Evolutionary conservation across 352 stramenopile species (phyloP).

Genomic region (Globisporangium uncinulatum): DNA sequence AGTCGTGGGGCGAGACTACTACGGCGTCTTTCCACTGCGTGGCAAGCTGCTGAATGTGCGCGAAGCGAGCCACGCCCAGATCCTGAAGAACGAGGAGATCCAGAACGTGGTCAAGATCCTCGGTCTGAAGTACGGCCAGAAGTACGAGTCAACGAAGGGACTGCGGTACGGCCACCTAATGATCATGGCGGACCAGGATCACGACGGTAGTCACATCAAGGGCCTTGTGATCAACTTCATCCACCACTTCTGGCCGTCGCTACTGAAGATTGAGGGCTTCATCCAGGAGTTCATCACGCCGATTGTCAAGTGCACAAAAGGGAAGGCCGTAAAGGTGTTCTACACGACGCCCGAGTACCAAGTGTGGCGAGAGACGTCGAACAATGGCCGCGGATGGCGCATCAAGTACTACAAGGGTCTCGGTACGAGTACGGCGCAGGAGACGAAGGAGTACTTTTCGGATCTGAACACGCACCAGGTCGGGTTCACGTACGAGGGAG

Average conservation of each 20-base stretch:
- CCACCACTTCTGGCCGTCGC: conserved; percentile 97
- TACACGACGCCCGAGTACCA: conserved; percentile 98
- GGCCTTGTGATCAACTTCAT: conserved; percentile 99
- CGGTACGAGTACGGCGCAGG: conserved; percentile 94
- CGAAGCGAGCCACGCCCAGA: conserved; percentile 95
- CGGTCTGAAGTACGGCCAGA: conserved; percentile 94
- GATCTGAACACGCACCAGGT: conserved; percentile 93
- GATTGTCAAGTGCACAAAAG: conserved; percentile 96
- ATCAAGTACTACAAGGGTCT: conserved; percentile 99
- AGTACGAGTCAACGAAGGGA: conserved; percentile 87
- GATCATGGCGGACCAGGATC: conserved; percentile 99
- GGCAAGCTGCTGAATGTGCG: conserved; percentile 99
- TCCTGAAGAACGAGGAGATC: conserved; percentile 97
- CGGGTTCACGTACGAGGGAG: conserved; percentile 91
- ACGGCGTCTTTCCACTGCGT: conserved; percentile 96
- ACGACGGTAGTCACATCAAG: conserved; percentile 99
- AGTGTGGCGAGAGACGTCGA: conserved; percentile 83
- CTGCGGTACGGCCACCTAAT: conserved; percentile 97
- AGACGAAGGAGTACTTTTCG: conserved; percentile 98
- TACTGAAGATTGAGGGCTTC: conserved; percentile 90
- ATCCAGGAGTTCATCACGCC: conserved; percentile 96
- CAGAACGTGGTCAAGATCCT: conserved; percentile 97
- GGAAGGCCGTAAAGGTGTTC: conserved; percentile 84
- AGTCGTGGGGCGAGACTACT: conserved; percentile 94
- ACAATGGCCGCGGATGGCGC: conserved; percentile 90